Base-by-base conservation (phyloP, 441 rosid genomes). In the Populus hybrid region DNA sequence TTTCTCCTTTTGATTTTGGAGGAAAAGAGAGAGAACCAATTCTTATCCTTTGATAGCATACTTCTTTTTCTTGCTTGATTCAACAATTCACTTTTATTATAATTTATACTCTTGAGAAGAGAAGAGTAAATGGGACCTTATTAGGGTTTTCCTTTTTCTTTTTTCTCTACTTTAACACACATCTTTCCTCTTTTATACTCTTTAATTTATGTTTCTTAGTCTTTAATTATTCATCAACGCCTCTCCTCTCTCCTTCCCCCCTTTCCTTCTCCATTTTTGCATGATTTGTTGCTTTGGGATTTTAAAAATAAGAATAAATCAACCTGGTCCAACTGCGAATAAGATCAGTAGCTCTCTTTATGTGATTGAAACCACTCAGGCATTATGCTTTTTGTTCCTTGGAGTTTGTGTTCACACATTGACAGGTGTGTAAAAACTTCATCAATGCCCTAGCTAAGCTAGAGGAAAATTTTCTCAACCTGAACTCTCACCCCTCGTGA, bases 291-390 rank as follows among this genome's bases (percentile, higher is more conserved):
- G 83, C 82, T 76, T 85, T 72, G 87, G 85, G 87, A 81, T 83
- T 80, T 82, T 38, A 73, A 84, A 81, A 79, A 57, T 40, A 79
- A 59, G 79, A 80, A 76, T 65, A 40, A 30, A 72, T 30, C 4
- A n/a, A 32, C 74, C 75, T 82, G 88, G 86, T 85, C 90, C 89
- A 83, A 59, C 80, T 84, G 73, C 77, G 83, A 78, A 80, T 79
- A 84, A 82, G 85, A 86, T 79, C 80, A 81, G 82, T 70, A 32
- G 75, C 80, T 79, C 77, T 81, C 86, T 87, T 90, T 83, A 81
- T 76, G 84, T 86, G 95, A 91, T 89, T 89, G 92, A 91, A 91
- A 88, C 88, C 64, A 86, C 82, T 79, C 90, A 81, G 75, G 34
- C 79, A 80, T 79, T 74, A 73, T 82, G 82, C 86, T 81, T 83